Percentiles rank a stretch among this genome's conserved stretches.
Evolutionary conservation across 2,329 filamentous ascomycete genomes (phyloP).

Genomic region (Catunica adiposa): DNA sequence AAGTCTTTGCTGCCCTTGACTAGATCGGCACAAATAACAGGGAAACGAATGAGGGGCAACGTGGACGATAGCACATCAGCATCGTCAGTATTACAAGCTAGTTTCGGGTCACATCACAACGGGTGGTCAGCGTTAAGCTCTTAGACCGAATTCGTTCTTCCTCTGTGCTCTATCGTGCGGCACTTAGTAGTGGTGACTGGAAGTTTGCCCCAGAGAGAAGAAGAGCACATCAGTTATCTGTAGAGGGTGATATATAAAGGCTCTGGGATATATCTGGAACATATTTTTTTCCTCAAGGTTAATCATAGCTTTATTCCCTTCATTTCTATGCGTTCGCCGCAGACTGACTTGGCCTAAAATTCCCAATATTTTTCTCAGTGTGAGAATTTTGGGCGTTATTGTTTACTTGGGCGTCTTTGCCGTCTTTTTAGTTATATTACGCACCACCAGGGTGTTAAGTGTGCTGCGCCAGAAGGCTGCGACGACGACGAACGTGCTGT

Average conservation of each 20-base stretch:
- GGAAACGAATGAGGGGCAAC: background rate
- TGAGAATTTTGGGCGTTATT: background rate
- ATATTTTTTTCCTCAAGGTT: background rate
- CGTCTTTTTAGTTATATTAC: no score
- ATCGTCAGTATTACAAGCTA: no score
- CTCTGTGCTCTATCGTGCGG: background rate
- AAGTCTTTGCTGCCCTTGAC: background rate
- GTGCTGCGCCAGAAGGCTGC: background rate
- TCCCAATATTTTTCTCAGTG: no score
- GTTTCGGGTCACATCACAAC: no score
- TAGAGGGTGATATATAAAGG: background rate
- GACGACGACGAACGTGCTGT: background rate
- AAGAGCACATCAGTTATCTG: background rate
- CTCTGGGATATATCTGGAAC: background rate
- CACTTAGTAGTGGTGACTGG: background rate
- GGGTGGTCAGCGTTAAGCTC: background rate
- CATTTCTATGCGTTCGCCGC: background rate
- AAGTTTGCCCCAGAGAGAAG: background rate
- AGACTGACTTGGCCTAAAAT: no score
- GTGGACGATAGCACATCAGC: background rate
- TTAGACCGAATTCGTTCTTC: conserved; percentile 1
- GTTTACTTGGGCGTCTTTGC: no score
- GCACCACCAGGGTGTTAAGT: background rate
- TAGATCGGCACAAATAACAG: background rate
- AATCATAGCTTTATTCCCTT: background rate